Percentiles rank a stretch among this genome's conserved stretches.
These are phyloP conservation scores for Cyamopsis tetragonoloba DNA, from an alignment of 306 rosid species.

Conservation along the genomic window DNA sequence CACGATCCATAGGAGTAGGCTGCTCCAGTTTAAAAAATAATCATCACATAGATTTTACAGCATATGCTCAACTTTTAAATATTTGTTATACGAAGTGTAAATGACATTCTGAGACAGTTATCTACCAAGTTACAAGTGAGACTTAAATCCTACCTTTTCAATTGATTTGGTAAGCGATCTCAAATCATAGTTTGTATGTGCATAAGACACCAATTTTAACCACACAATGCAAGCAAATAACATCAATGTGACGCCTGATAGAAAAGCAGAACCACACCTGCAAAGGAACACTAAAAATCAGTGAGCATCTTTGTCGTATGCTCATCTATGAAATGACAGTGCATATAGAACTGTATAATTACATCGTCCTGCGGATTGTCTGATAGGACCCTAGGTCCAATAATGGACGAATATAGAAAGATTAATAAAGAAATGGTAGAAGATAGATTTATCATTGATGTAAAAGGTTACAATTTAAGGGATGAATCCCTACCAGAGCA, in stretches of 20 bases:
- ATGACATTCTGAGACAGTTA: background rate
- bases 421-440: too few relatives aligned
- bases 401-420: too few relatives aligned
- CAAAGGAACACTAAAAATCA: constrained; percentile 21
- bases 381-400: too few relatives aligned
- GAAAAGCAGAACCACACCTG: constrained; percentile 86
- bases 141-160: constrained; percentile 59
- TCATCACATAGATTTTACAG: constrained; percentile 5
- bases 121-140: constrained; percentile 20
- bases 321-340: constrained; percentile 15
- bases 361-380: too few relatives aligned
- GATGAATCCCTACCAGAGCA: too few relatives aligned
- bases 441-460: too few relatives aligned
- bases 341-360: background rate
- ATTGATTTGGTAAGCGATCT: constrained; percentile 46
- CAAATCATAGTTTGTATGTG: constrained; percentile 79
- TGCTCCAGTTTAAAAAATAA: background rate
- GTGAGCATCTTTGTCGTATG: constrained; percentile 12
- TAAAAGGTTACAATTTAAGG: too few relatives aligned
- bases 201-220: constrained; percentile 88
- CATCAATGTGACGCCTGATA: constrained; percentile 82
- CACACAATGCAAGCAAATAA: constrained; percentile 75
- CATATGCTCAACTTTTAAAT: constrained; percentile 1
- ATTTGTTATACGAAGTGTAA: background rate
- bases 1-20: background rate